phyloP scores from a whole-genome alignment of 129 eudicot genomes.

The Helianthus tuberosus region DNA sequence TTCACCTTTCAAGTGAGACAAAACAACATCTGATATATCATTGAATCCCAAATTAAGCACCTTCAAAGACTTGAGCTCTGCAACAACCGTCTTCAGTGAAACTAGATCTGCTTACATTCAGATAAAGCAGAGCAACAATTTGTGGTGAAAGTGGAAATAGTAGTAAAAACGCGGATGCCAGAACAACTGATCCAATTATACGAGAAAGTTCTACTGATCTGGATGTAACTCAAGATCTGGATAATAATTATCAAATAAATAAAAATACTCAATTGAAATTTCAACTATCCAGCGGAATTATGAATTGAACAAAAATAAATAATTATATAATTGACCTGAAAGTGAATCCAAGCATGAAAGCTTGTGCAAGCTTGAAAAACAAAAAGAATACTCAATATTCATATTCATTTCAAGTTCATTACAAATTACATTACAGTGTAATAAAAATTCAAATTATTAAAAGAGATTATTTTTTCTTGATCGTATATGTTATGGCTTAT shows the following conservation, averaged over 20 bases:
- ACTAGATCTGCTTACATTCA: conserved; percentile 86
- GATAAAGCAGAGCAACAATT: conserved; percentile 62
- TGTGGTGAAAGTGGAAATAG: conserved; percentile 18
- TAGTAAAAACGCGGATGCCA: too few relatives aligned
- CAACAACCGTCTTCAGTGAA: conserved; percentile 68
- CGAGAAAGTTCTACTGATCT: too few relatives aligned
- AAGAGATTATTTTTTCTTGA: too few relatives aligned
- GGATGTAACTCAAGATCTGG: too few relatives aligned
- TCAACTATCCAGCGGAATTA: neutral
- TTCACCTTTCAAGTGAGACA: conserved; percentile 78
- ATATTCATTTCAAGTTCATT: too few relatives aligned
- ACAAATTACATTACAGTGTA: too few relatives aligned
- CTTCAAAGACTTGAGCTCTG: conserved; percentile 69
- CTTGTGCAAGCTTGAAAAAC: conserved; percentile 61
- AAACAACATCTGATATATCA: conserved; percentile 74
- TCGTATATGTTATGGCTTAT: too few relatives aligned
- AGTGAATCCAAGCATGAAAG: conserved; percentile 81
- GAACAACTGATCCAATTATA: too few relatives aligned
- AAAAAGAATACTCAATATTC: neutral
- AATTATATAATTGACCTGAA: conserved; percentile 51
- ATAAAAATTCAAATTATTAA: too few relatives aligned
- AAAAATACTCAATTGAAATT: neutral
- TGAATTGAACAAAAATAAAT: neutral
- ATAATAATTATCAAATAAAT: too few relatives aligned
- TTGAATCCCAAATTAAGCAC: conserved; percentile 90